These are phyloP conservation scores for Kwoniella shivajii DNA, from an alignment of 1,284 basidiomycete genomes.

Conservation along the genomic window DNA sequence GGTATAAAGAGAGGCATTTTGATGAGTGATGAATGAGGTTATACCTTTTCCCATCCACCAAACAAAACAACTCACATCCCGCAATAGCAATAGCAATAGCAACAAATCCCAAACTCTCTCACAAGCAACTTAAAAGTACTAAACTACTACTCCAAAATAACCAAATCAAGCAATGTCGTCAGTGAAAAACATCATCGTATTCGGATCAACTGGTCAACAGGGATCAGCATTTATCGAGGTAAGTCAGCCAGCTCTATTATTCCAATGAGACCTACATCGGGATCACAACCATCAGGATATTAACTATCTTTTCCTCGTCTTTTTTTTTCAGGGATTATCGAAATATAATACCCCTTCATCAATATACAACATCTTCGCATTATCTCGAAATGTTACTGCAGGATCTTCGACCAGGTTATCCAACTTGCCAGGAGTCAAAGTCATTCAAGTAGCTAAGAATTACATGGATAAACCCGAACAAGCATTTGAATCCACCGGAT, in stretches of 20 bases:
- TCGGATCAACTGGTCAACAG: slow-evolving; percentile 37
- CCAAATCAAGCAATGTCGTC: too few species aligned
- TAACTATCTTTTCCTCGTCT: not conserved
- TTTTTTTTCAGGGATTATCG: slow-evolving; percentile 20
- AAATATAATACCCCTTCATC: slow-evolving; percentile 16
- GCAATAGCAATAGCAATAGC: too few species aligned
- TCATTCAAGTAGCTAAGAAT: slow-evolving; percentile 22
- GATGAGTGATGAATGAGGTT: too few species aligned
- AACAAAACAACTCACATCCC: too few species aligned
- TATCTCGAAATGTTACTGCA: slow-evolving; percentile 24
- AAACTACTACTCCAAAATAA: too few species aligned
- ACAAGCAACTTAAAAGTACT: too few species aligned
- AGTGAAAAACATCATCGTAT: slow-evolving; percentile 33
- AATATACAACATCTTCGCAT: slow-evolving; percentile 29
- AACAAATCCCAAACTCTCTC: too few species aligned
- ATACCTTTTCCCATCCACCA: too few species aligned
- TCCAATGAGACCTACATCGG: not conserved
- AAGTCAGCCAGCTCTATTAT: not conserved
- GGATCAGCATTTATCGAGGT: slow-evolving; percentile 33
- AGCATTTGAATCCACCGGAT: slow-evolving; percentile 22
- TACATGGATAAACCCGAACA: slow-evolving; percentile 30
- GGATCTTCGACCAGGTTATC: slow-evolving; percentile 18
- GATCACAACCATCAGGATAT: not conserved
- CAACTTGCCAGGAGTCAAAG: slow-evolving; percentile 31
- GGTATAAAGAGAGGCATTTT: too few species aligned